Conservation (phyloP, 2,329 filamentous ascomycete species). For the Pleoardoris graminearum region DNA sequence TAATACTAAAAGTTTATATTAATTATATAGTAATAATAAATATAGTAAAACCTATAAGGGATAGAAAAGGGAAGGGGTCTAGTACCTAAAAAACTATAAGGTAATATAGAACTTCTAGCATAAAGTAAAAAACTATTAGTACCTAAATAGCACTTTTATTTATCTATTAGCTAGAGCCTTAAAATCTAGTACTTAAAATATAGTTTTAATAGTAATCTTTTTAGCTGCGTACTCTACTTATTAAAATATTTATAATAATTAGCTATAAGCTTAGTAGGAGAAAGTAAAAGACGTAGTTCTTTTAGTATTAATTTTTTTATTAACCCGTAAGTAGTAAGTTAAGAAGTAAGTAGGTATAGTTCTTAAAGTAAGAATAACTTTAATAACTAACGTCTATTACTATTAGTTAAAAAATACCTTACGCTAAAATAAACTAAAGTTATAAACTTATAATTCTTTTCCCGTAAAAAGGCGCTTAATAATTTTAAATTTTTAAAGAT, state of each 20-base stretch:
- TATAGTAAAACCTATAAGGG: background rate
- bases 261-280: background rate
- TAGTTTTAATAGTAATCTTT: background rate
- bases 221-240: background rate
- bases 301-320: background rate
- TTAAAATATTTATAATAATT: background rate
- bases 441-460: too few relatives aligned
- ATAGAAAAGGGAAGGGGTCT: background rate
- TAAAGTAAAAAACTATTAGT: background rate
- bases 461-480: too few relatives aligned
- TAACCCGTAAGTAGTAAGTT: background rate
- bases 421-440: too few relatives aligned
- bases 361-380: too few relatives aligned
- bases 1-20: background rate
- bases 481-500: too few relatives aligned
- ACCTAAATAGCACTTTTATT: background rate
- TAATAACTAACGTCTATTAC: too few relatives aligned
- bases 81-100: background rate
- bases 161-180: background rate
- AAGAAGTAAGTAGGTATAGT: too few relatives aligned
- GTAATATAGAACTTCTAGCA: background rate
- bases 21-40: background rate
- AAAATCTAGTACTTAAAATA: background rate
- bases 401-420: too few relatives aligned
- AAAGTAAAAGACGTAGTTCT: background rate